Evolutionary conservation across 331 rosid genomes (phyloP), one percentile per base, ranked within the genome.

Genomic region (Malus hybrid): DNA sequence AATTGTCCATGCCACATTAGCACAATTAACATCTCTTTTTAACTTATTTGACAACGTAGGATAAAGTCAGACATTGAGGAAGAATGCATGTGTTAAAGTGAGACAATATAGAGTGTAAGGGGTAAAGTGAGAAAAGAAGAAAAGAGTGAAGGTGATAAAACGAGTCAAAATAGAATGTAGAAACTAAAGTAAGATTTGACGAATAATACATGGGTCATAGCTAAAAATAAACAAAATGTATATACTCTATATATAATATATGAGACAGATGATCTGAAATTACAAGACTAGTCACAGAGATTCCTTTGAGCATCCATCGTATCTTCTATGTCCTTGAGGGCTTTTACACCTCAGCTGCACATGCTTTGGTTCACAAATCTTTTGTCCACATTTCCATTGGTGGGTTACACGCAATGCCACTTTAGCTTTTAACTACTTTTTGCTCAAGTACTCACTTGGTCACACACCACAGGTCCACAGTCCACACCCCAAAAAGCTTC

Each of bases 391-490:
- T 54, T 82, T 76, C 87, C 81, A 79, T 85, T 88, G 74, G 89
- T 93, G 98, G 92, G 68, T 79, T 88, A 91, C 97, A 93, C 98
- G 92, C 81, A 86, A 76, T 57, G 76, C 88, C 92, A 86, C 91
- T 77, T 86, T 27, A 65, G 36, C 66, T 57, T 78, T 78, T 73
- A n/a, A 33, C 24, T 48, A n/a, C 73, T 20, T 75, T 73, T 33
- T 50, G 67, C 75, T 79, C 60, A 42, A 62, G 57, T 73, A 22
- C 65, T 7, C 36, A 44, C 76, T 72, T 57, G 29, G 70, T 73
- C 87, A 77, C 76, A 59, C 79, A 65, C 80, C 69, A 19, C 71
- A 68, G 48, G 56, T 14, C 4, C 62, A 19, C 4, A 1, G 24
- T 12, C 63, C 31, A 10, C 22, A 2, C 22, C 76, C 75, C 65